Percentiles rank a stretch among this genome's conserved stretches.
Conservation (phyloP, 768 basidiomycete genomes). For the Lactifluus volemus region DNA sequence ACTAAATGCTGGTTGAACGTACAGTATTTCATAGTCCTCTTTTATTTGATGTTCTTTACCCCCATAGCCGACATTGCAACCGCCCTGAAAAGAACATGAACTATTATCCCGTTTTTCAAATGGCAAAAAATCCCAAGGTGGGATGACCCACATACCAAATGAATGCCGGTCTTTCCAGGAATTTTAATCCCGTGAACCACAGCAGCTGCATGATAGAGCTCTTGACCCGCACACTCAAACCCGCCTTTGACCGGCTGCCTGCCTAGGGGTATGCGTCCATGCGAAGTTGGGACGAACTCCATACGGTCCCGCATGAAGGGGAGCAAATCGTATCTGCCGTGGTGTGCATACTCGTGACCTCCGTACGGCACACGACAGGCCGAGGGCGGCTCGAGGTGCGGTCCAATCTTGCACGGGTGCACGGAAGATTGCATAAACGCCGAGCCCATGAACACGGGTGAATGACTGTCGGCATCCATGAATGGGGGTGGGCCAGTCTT, state of each 20-base stretch:
- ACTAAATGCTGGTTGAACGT: constrained; percentile 14
- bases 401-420: constrained; percentile 77
- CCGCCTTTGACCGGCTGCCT: constrained; percentile 61
- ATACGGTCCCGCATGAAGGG: constrained; percentile 58
- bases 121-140: background rate
- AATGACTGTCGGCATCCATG: constrained; percentile 45
- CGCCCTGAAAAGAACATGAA: background rate
- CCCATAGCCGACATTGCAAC: background rate
- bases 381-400: constrained; percentile 30
- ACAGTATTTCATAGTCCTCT: constrained; percentile 39
- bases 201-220: constrained; percentile 61
- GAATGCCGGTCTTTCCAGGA: constrained; percentile 65
- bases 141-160: constrained; percentile 38
- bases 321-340: constrained; percentile 68
- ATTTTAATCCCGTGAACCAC: constrained; percentile 42
- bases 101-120: too few relatives aligned
- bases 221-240: constrained; percentile 58
- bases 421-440: constrained; percentile 57
- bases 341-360: constrained; percentile 49
- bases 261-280: constrained; percentile 53
- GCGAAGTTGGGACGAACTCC: constrained; percentile 62
- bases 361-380: constrained; percentile 53
- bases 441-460: constrained; percentile 64
- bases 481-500: constrained; percentile 46
- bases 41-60: constrained; percentile 30